Evolutionary conservation across 2,329 filamentous ascomycete genomes (phyloP).

Genomic region (Fusarium acutatum): DNA sequence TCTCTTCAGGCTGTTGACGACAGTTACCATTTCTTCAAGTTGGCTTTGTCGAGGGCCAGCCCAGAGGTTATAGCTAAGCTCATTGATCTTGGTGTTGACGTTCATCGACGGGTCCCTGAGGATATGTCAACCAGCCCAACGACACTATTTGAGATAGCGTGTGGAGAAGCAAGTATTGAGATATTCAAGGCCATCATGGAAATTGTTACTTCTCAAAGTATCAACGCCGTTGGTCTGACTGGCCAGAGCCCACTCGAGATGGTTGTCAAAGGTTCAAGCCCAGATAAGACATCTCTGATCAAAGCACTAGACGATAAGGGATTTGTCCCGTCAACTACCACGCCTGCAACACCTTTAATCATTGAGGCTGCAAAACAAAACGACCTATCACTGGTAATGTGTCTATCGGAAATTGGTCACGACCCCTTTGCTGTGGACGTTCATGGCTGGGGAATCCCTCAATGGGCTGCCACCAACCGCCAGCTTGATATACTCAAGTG

Average conservation of each 20-base stretch:
- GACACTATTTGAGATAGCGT: not conserved
- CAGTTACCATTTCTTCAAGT: not conserved
- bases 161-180: not conserved
- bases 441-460: not conserved
- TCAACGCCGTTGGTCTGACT: rapidly evolving
- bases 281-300: not conserved
- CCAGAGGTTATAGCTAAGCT: rapidly evolving
- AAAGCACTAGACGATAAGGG: not conserved
- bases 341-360: not conserved
- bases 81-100: not conserved
- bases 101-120: not conserved
- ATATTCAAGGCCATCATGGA: not conserved
- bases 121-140: not conserved
- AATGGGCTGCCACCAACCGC: rapidly evolving
- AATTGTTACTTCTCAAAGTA: too few relatives aligned
- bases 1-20: not conserved
- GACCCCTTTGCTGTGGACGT: not conserved
- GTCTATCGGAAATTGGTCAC: not conserved
- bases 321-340: rapidly evolving
- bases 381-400: not conserved
- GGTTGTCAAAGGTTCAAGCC: not conserved
- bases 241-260: not conserved
- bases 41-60: rapidly evolving
- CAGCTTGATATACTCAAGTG: not conserved
- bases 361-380: not conserved